A percentile compares a stretch with the other conserved stretches of the same genome.
phyloP scores from a whole-genome alignment of 2,329 filamentous ascomycete species.

The Cytospora piceae region DNA sequence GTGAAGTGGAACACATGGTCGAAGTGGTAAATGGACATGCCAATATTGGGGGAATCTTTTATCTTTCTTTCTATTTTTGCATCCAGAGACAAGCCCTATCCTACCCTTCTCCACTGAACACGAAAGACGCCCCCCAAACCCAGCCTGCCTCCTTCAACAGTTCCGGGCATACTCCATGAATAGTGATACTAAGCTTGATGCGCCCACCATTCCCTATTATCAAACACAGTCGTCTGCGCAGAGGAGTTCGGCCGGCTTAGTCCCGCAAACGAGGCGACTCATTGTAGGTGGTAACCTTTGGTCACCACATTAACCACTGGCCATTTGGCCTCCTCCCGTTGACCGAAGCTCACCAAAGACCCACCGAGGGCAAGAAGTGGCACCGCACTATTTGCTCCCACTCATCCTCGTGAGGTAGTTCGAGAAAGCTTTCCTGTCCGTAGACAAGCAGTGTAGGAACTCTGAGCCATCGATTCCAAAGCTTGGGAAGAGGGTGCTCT shows the following conservation, averaged over 20 bases:
- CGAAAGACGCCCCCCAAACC: slow-evolving; percentile 13
- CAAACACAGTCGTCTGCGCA: not conserved
- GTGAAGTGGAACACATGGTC: not conserved
- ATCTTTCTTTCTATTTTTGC: slow-evolving; percentile 17
- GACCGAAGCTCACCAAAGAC: not conserved
- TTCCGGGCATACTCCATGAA: not conserved
- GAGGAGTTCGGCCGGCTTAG: not conserved
- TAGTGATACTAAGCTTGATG: slow-evolving; percentile 1
- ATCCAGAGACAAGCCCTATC: slow-evolving; percentile 4
- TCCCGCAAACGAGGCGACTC: not conserved
- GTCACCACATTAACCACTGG: not conserved
- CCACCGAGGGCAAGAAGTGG: not conserved
- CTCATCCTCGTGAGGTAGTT: slow-evolving; percentile 60
- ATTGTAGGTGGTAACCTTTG: not conserved
- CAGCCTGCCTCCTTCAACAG: not conserved
- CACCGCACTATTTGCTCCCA: slow-evolving; percentile 24
- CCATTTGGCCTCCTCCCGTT: not conserved
- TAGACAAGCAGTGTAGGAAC: slow-evolving; percentile 63
- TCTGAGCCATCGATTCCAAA: slow-evolving; percentile 66
- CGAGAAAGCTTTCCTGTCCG: slow-evolving; percentile 64
- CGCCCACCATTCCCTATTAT: not conserved
- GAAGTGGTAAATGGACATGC: not conserved
- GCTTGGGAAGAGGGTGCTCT: slow-evolving; percentile 64
- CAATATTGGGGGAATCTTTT: slow-evolving; percentile 27
- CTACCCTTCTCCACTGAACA: not conserved